Conservation (phyloP, 73 alveolate genomes). For the Stentor roeselii region DNA sequence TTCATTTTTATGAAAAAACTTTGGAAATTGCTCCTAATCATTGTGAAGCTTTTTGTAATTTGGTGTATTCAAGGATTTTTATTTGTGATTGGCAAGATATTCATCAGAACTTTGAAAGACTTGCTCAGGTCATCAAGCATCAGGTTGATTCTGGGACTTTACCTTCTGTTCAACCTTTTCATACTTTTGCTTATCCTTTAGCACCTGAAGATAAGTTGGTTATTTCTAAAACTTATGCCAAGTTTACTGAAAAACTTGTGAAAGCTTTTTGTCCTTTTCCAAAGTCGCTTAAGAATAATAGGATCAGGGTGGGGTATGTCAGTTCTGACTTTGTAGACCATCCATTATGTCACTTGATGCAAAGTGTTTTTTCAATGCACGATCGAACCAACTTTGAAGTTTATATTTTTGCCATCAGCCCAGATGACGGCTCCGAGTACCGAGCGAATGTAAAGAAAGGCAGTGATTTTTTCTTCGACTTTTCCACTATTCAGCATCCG, state of each 20-base stretch:
- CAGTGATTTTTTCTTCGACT: constrained; percentile 38
- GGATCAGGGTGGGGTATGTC: constrained; percentile 51
- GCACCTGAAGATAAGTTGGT: constrained; percentile 41
- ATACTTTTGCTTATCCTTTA: constrained; percentile 36
- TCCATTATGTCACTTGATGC: constrained; percentile 48
- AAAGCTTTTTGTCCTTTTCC: constrained; percentile 26
- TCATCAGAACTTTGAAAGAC: constrained; percentile 31
- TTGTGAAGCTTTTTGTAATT: constrained; percentile 37
- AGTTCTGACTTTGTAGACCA: constrained; percentile 53
- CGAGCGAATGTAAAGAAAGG: constrained; percentile 34
- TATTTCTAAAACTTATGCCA: constrained; percentile 43
- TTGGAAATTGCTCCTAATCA: constrained; percentile 34
- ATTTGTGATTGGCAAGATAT: constrained; percentile 52
- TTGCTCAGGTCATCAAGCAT: constrained; percentile 16
- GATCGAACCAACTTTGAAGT: constrained; percentile 37
- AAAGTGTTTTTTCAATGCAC: constrained; percentile 42
- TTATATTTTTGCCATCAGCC: constrained; percentile 36
- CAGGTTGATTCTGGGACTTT: constrained; percentile 33
- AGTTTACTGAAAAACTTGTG: constrained; percentile 21
- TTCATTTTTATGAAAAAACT: constrained; percentile 39
- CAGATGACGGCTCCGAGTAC: constrained; percentile 42
- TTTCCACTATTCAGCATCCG: constrained; percentile 31
- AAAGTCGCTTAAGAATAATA: background rate
- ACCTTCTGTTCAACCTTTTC: constrained; percentile 54
- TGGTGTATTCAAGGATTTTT: constrained; percentile 36